Percentiles rank a stretch among this genome's conserved stretches.
These are phyloP conservation scores for Aspergillus fructus DNA, from an alignment of 2,329 filamentous ascomycete species.

Conservation along the genomic window DNA sequence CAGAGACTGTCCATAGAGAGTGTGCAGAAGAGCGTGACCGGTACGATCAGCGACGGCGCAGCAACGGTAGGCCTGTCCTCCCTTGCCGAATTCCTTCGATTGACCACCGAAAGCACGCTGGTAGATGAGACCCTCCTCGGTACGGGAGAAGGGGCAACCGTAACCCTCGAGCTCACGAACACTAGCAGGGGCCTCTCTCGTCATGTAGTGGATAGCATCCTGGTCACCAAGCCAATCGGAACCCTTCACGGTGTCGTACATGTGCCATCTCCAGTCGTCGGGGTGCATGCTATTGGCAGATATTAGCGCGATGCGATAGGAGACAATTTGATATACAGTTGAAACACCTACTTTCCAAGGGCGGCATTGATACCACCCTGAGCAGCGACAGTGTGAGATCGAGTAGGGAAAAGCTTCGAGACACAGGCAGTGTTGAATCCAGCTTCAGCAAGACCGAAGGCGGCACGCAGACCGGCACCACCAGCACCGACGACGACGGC, in stretches of 20 bases:
- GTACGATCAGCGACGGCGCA: slow-evolving; percentile 95
- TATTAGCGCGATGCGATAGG: slow-evolving; percentile 19
- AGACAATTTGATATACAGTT: neutral
- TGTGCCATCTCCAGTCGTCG: slow-evolving; percentile 99
- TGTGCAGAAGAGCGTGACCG: slow-evolving; percentile 95
- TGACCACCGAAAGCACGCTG: slow-evolving; percentile 98
- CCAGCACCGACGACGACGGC: slow-evolving; percentile 76
- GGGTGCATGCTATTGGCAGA: slow-evolving; percentile 76
- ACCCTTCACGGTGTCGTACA: slow-evolving; percentile 98
- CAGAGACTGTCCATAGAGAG: slow-evolving; percentile 94
- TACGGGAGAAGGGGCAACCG: slow-evolving; percentile 89
- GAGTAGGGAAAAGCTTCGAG: slow-evolving; percentile 63
- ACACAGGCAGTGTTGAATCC: slow-evolving; percentile 66
- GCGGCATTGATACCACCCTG: slow-evolving; percentile 61
- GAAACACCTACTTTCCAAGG: slow-evolving; percentile 41
- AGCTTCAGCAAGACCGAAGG: slow-evolving; percentile 63
- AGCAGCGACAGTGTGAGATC: slow-evolving; percentile 66
- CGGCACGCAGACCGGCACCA: slow-evolving; percentile 63
- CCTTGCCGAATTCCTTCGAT: slow-evolving; percentile 91
- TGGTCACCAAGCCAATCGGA: slow-evolving; percentile 97
- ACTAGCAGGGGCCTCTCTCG: slow-evolving; percentile 83
- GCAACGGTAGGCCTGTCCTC: slow-evolving; percentile 96
- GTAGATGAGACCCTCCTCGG: slow-evolving; percentile 95
- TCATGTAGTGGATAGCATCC: slow-evolving; percentile 99
- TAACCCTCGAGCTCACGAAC: slow-evolving; percentile 97